Evolutionary conservation across 345 rosid genomes (phyloP).

Genomic region (Citrus inodora): DNA sequence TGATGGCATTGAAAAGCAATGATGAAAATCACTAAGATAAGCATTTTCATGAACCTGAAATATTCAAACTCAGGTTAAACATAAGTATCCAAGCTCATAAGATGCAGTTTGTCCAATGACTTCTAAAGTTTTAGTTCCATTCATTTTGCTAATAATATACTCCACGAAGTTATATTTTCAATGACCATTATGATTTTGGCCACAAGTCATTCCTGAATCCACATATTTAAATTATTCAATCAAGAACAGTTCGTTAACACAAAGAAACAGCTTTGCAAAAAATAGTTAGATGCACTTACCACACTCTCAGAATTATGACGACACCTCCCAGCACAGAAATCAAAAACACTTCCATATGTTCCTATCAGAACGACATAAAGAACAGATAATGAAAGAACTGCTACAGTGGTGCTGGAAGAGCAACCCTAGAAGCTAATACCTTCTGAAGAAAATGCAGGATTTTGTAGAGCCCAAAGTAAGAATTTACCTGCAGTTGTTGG

Average conservation of each 20-base stretch:
- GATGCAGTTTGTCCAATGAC: not conserved
- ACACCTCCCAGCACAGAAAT: slow-evolving; percentile 92
- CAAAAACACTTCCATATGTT: slow-evolving; percentile 68
- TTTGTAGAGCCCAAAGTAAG: not conserved
- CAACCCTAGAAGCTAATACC: not conserved
- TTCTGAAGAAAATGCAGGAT: not conserved
- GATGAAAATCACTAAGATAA: slow-evolving; percentile 85
- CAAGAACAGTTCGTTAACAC: not conserved
- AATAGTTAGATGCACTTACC: slow-evolving; percentile 37
- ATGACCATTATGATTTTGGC: not conserved
- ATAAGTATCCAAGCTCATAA: not conserved
- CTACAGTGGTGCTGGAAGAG: not conserved
- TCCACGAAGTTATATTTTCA: not conserved
- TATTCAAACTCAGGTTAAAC: slow-evolving; percentile 14
- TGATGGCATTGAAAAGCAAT: slow-evolving; percentile 80
- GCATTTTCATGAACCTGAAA: slow-evolving; percentile 96
- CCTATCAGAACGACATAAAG: slow-evolving; percentile 36
- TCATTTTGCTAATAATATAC: not conserved
- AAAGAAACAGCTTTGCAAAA: not conserved
- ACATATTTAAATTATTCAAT: not conserved
- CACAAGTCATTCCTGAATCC: not conserved
- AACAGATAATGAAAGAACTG: not conserved
- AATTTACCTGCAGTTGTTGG: slow-evolving; percentile 77
- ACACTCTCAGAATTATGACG: slow-evolving; percentile 95
- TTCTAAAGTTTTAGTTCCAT: not conserved